A percentile compares a stretch with the other conserved stretches of the same genome.
Evolutionary conservation across 345 rosid species (phyloP).

Genomic region (Rhizophora apiculata): DNA sequence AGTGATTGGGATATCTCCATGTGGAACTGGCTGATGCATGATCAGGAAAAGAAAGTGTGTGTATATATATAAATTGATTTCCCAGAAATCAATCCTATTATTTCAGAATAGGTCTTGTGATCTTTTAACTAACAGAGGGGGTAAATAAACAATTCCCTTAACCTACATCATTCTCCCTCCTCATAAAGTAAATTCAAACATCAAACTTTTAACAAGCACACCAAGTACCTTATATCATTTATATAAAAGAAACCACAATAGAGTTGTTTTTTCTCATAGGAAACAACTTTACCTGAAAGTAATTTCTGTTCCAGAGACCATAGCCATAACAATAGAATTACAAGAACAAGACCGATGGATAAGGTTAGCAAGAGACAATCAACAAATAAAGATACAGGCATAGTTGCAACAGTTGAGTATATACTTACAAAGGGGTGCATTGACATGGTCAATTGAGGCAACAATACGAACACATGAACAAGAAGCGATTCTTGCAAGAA

Average conservation of each 20-base stretch:
- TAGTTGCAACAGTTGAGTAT: not conserved
- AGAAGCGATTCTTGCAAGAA: slow-evolving; percentile 74
- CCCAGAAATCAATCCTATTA: too few relatives aligned
- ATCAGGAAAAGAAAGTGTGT: too few relatives aligned
- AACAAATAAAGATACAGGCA: not conserved
- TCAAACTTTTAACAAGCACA: not conserved
- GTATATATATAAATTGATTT: too few relatives aligned
- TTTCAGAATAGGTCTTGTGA: too few relatives aligned
- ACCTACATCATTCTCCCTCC: not conserved
- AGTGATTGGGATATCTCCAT: too few relatives aligned
- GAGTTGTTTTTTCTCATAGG: too few relatives aligned
- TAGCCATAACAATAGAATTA: not conserved
- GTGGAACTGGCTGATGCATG: too few relatives aligned
- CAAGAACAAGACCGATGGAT: not conserved
- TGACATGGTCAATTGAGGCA: slow-evolving; percentile 93
- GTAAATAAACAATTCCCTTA: not conserved
- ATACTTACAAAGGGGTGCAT: slow-evolving; percentile 72
- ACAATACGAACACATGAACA: slow-evolving; percentile 64
- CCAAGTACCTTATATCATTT: too few relatives aligned
- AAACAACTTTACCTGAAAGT: too few relatives aligned
- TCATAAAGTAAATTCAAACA: not conserved
- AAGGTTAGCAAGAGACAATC: not conserved
- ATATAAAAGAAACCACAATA: too few relatives aligned
- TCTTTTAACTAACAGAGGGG: not conserved
- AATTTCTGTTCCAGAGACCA: not conserved